Evolutionary conservation across 2,329 filamentous ascomycete genomes (phyloP).

Genomic region (Fusarium sp.): DNA sequence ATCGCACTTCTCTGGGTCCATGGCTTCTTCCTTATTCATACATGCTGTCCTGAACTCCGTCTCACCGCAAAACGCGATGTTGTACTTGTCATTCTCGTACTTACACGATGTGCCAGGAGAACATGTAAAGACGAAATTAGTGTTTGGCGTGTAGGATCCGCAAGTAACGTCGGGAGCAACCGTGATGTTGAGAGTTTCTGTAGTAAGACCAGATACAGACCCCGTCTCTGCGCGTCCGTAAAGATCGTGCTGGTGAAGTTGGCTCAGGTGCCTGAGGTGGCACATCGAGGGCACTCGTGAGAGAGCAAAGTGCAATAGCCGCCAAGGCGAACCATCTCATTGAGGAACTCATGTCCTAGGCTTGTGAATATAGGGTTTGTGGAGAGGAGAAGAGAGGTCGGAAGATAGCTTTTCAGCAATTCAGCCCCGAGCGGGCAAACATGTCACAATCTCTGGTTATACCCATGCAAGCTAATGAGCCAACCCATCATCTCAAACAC

Average conservation of each 20-base stretch:
- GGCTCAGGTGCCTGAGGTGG: slow-evolving; percentile 29
- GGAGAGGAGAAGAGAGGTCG: background rate
- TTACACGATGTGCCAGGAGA: slow-evolving; percentile 12
- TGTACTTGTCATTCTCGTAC: slow-evolving; percentile 34
- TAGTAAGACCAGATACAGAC: background rate
- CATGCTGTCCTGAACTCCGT: slow-evolving; percentile 23
- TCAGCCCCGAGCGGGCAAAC: slow-evolving; percentile 12
- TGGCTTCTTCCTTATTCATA: slow-evolving; percentile 9
- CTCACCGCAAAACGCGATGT: slow-evolving; percentile 23
- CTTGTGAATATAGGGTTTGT: background rate
- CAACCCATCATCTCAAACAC: slow-evolving; percentile 18
- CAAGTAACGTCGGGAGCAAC: slow-evolving; percentile 26
- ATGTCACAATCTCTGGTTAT: background rate
- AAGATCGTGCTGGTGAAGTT: slow-evolving; percentile 4
- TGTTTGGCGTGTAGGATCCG: slow-evolving; percentile 15
- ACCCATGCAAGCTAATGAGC: slow-evolving; percentile 10
- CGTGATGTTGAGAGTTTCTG: slow-evolving; percentile 12
- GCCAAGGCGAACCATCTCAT: slow-evolving; percentile 26
- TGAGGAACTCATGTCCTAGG: slow-evolving; percentile 15
- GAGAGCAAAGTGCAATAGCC: slow-evolving; percentile 16
- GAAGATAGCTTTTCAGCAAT: background rate
- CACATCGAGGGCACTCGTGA: slow-evolving; percentile 19
- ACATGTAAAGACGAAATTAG: slow-evolving; percentile 20
- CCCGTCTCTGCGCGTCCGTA: slow-evolving; percentile 11
- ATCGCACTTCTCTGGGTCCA: slow-evolving; percentile 21